phyloP scores from a whole-genome alignment of 2,329 filamentous ascomycete genomes.

The Ilyonectria sp. region DNA sequence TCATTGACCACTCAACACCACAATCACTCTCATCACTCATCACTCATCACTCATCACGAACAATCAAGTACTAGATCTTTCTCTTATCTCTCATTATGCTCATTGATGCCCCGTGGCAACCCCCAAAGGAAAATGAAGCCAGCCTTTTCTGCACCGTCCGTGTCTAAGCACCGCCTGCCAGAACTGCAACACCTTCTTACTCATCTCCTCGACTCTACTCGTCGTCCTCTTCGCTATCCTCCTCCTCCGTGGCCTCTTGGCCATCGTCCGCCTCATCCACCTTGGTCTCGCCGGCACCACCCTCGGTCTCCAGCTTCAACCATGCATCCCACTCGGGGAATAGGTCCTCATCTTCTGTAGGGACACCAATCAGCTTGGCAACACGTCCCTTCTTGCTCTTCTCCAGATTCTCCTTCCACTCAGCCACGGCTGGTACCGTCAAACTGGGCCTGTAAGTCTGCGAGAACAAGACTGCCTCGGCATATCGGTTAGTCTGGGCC shows the following conservation, averaged over 20 bases:
- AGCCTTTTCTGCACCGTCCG: conserved; percentile 50
- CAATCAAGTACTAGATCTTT: conserved; percentile 24
- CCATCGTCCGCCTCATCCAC: conserved; percentile 41
- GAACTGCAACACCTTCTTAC: conserved; percentile 41
- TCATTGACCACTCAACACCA: not conserved
- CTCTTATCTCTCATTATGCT: conserved; percentile 50
- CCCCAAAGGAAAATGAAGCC: conserved; percentile 47
- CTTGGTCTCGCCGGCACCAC: conserved; percentile 57
- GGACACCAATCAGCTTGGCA: conserved; percentile 85
- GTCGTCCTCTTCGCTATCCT: conserved; percentile 46
- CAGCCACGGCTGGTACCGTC: conserved; percentile 75
- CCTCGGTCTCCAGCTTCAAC: conserved; percentile 83
- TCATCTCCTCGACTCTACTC: conserved; percentile 44
- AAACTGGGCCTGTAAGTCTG: conserved; percentile 95
- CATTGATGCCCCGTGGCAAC: conserved; percentile 49
- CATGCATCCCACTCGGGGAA: conserved; percentile 98
- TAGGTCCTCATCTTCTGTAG: conserved; percentile 86
- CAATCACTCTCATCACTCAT: no score
- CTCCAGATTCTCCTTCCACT: conserved; percentile 89
- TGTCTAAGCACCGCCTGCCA: conserved; percentile 44
- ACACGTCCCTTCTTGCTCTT: conserved; percentile 89
- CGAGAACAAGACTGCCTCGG: conserved; percentile 91
- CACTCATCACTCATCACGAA: not conserved
- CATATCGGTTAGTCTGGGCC: conserved; percentile 81
- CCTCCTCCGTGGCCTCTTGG: conserved; percentile 36